These are phyloP conservation scores for Gnaphalium uliginosum DNA, from an alignment of 129 eudicot species.

Conservation along the genomic window DNA sequence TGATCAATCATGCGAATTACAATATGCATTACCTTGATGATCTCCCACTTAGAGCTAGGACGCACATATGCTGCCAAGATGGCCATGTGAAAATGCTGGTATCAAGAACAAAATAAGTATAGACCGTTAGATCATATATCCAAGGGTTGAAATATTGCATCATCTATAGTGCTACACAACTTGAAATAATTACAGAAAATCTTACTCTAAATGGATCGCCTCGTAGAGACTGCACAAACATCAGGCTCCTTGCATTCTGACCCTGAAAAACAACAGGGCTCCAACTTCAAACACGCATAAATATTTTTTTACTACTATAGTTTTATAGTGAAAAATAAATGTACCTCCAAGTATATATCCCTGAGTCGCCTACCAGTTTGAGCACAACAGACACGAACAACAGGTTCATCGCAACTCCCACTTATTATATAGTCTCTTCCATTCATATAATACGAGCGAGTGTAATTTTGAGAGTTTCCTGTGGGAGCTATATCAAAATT, in stretches of 20 bases:
- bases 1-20: neutral
- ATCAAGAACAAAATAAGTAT: conserved; percentile 6
- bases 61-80: conserved; percentile 67
- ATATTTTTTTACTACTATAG: neutral
- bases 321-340: neutral
- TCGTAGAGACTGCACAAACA: conserved; percentile 84
- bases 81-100: conserved; percentile 86
- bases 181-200: conserved; percentile 1
- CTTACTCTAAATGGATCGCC: conserved; percentile 89
- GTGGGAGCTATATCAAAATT: conserved; percentile 72
- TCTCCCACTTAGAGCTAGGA: conserved; percentile 69
- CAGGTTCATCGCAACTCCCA: conserved; percentile 80
- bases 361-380: conserved; percentile 86
- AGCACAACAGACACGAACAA: conserved; percentile 81
- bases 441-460: conserved; percentile 91
- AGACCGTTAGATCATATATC: neutral
- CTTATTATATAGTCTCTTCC: conserved; percentile 84
- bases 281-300: neutral
- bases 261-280: conserved; percentile 48
- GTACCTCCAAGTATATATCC: conserved; percentile 72
- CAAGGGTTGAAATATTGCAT: neutral
- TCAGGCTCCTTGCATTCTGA: conserved; percentile 47
- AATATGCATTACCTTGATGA: conserved; percentile 57
- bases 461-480: conserved; percentile 73
- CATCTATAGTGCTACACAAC: neutral